Base-by-base conservation (phyloP, 2,329 filamentous ascomycete species). In the Capronia epimyces region DNA sequence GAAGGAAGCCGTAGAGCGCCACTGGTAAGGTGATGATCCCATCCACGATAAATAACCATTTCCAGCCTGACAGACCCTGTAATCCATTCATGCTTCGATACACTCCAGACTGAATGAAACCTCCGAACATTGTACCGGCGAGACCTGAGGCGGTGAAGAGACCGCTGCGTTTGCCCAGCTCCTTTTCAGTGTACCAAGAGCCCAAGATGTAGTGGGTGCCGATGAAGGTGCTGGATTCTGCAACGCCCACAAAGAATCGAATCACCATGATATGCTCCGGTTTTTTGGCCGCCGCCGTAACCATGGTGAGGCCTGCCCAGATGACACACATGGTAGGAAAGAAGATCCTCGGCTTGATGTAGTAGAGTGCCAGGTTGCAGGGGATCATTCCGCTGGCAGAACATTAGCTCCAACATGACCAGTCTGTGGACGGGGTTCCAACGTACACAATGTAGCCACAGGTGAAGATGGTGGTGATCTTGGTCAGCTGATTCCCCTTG, bases 41-140 rank as follows among this genome's bases (percentile, higher is more conserved):
- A 46, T 69, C 67, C 25, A 70, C 64, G 31, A 70, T 66, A 41
- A 69, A 70, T 4, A 70, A 53, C 68, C 68, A 70, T 43, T 65
- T 56, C 67, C 57, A 52, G 62, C 77, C 77, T 0, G 71, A 65
- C 60, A 74, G 71, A 0, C 77, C 77, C 9, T 63, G 62, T 0
- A 72, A 65, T 0, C 77, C 77, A 15, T 75, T 75, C 0, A 81
- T 67, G 22, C 74, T 74, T 16, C 72, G 73, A 60, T 79, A 78
- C 0, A 74, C 74, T 0, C 74, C 77, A 0, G 77, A 72, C 64
- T 79, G 77, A 0, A 81, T 67, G 50, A 79, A 80, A 1, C 77
- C 78, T n/a, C 75, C 76, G 42, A 80, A 75, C 73, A 81, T 78
- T 6, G 63, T 65, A 1, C 64, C 67, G 0, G 65, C 65, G 12